Evolutionary conservation across 768 basidiomycete species (phyloP).

Genomic region (Rhodocollybia butyracea): DNA sequence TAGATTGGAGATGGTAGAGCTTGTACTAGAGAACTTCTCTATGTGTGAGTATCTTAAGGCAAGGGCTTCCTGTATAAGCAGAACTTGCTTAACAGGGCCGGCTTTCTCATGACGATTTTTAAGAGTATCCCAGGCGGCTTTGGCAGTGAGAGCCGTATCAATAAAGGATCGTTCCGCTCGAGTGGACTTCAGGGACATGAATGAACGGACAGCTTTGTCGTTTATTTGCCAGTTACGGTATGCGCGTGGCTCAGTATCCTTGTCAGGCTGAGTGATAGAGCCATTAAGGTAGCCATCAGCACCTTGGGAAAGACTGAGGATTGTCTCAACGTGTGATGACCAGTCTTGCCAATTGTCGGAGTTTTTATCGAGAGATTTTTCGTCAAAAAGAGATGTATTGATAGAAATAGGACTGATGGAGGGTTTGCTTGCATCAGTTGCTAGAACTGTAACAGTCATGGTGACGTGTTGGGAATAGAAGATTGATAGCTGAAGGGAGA

Average conservation of each 20-base stretch:
- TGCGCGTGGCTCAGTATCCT: not conserved
- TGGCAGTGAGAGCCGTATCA: not conserved
- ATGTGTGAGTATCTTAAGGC: conserved; percentile 1
- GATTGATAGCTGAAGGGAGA: too few relatives aligned
- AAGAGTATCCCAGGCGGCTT: conserved; percentile 11
- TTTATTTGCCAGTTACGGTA: not conserved
- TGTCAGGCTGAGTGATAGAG: not conserved
- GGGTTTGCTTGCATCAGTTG: not conserved
- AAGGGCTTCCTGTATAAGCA: conserved; percentile 15
- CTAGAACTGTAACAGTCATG: too few relatives aligned
- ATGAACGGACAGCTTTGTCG: not conserved
- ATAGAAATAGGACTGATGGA: not conserved
- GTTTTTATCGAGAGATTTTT: not conserved
- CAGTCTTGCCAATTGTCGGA: not conserved
- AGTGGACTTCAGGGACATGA: not conserved
- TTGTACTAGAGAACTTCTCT: conserved; percentile 3
- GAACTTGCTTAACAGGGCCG: conserved; percentile 16
- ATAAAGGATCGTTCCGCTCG: not conserved
- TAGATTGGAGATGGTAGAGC: conserved; percentile 9
- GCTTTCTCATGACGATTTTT: conserved; percentile 13
- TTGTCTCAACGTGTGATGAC: not conserved
- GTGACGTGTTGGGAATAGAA: too few relatives aligned
- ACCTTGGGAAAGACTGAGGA: not conserved
- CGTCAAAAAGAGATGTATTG: not conserved
- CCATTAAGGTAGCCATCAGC: not conserved